Evolutionary conservation across 352 stramenopile species (phyloP).

Genomic region (Phytophthora pluvialis): DNA sequence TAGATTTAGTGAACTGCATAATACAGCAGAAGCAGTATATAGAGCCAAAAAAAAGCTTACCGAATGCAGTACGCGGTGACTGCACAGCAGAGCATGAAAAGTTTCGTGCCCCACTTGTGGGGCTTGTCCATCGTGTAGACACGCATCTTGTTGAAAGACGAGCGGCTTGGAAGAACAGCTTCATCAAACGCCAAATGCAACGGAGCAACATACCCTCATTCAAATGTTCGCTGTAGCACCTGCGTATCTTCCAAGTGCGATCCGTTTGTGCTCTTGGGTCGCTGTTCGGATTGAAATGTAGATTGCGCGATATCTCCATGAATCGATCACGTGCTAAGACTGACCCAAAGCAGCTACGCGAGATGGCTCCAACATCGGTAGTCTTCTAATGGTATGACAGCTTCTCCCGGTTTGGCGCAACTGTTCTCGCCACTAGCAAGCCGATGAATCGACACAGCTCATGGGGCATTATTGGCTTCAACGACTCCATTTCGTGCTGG

Average conservation of each 20-base stretch:
- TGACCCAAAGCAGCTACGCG: conserved; percentile 15
- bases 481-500: conserved; percentile 1
- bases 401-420: conserved; percentile 20
- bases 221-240: conserved; percentile 22
- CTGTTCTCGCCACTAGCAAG: conserved; percentile 5
- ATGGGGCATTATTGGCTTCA: conserved; percentile 13
- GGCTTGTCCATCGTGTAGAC: no score
- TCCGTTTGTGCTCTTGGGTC: conserved; percentile 6
- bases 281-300: conserved; percentile 31
- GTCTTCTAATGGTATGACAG: conserved; percentile 24
- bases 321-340: conserved; percentile 16
- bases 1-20: conserved; percentile 8
- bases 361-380: conserved; percentile 6
- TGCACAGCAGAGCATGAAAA: not conserved
- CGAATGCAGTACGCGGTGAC: conserved; percentile 1
- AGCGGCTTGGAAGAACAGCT: conserved; percentile 6
- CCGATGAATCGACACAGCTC: conserved; percentile 11
- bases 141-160: not conserved
- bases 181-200: conserved; percentile 28
- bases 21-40: conserved; percentile 13
- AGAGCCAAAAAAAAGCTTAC: conserved; percentile 19
- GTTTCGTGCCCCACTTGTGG: not conserved
- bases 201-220: conserved; percentile 12
- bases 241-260: conserved; percentile 26
- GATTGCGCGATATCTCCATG: conserved; percentile 12